Percentiles rank a stretch among this genome's conserved stretches.
Evolutionary conservation across 2,329 filamentous ascomycete species (phyloP).

Genomic region (Pseudodiploospora longispora): DNA sequence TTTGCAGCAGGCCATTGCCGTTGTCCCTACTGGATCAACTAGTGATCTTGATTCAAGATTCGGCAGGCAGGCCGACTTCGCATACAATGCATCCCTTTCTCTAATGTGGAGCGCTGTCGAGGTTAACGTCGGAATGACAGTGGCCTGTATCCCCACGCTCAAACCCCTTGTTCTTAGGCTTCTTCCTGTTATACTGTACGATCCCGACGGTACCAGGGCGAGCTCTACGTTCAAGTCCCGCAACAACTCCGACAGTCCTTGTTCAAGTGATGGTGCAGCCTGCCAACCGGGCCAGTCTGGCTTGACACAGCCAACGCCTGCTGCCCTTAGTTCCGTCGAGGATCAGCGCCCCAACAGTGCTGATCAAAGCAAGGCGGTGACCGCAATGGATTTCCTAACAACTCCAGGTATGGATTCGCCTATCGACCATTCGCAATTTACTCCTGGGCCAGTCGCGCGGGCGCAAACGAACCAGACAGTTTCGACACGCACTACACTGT

Average conservation of each 20-base stretch:
- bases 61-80: slow-evolving; percentile 45
- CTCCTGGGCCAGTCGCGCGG: slow-evolving; percentile 6
- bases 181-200: slow-evolving; percentile 48
- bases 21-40: slow-evolving; percentile 28
- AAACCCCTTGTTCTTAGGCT: slow-evolving; percentile 72
- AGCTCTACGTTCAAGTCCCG: slow-evolving; percentile 18
- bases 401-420: slow-evolving; percentile 26
- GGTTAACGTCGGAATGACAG: slow-evolving; percentile 83
- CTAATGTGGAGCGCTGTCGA: slow-evolving; percentile 94
- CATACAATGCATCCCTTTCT: slow-evolving; percentile 72
- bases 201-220: slow-evolving; percentile 35
- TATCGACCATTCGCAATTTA: not conserved
- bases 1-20: slow-evolving; percentile 62
- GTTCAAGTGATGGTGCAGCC: slow-evolving; percentile 14
- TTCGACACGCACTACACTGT: slow-evolving; percentile 25
- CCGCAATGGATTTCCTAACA: slow-evolving; percentile 40
- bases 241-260: slow-evolving; percentile 21
- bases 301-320: slow-evolving; percentile 16
- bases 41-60: slow-evolving; percentile 36
- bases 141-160: slow-evolving; percentile 83
- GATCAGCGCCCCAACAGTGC: not conserved
- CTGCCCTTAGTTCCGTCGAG: slow-evolving; percentile 8
- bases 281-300: slow-evolving; percentile 1
- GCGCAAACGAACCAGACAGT: slow-evolving; percentile 24
- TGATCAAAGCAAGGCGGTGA: not conserved